These are phyloP conservation scores for Cardiosporidium cionae DNA, from an alignment of 169 alveolate genomes.

Conservation along the genomic window DNA sequence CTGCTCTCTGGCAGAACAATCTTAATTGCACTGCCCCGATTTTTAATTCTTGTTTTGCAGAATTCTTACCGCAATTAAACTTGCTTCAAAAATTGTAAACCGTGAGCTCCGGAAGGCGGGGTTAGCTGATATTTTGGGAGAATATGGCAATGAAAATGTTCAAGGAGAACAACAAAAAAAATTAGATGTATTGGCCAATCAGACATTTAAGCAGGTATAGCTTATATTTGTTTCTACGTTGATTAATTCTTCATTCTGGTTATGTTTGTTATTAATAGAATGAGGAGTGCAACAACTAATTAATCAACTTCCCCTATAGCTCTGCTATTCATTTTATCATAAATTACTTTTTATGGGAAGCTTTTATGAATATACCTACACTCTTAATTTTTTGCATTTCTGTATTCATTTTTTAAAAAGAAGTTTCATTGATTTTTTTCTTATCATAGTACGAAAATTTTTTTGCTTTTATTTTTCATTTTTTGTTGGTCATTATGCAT, in stretches of 20 bases:
- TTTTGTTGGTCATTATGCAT: not conserved
- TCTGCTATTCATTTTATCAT: not conserved
- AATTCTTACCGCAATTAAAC: slow-evolving; percentile 30
- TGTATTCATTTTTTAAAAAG: no score
- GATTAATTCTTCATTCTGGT: not conserved
- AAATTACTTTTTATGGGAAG: no score
- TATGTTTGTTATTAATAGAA: not conserved
- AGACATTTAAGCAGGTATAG: slow-evolving; percentile 35
- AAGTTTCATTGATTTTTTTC: no score
- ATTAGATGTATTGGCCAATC: slow-evolving; percentile 52
- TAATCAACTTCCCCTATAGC: not conserved
- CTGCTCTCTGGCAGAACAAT: not conserved
- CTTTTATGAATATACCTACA: no score
- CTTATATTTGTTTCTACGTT: no score
- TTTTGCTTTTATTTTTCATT: not conserved
- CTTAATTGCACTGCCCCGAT: not conserved
- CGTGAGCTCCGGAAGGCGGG: slow-evolving; percentile 41
- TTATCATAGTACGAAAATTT: no score
- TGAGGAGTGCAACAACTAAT: not conserved
- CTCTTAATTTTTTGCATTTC: no score
- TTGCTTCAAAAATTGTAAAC: slow-evolving; percentile 41
- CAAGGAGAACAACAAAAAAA: slow-evolving; percentile 53
- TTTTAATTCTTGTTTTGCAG: not conserved
- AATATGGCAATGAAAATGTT: slow-evolving; percentile 30
- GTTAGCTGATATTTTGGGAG: slow-evolving; percentile 33